These are phyloP conservation scores for Sclerotinia minor DNA, from an alignment of 2,329 filamentous ascomycete genomes.

Conservation along the genomic window DNA sequence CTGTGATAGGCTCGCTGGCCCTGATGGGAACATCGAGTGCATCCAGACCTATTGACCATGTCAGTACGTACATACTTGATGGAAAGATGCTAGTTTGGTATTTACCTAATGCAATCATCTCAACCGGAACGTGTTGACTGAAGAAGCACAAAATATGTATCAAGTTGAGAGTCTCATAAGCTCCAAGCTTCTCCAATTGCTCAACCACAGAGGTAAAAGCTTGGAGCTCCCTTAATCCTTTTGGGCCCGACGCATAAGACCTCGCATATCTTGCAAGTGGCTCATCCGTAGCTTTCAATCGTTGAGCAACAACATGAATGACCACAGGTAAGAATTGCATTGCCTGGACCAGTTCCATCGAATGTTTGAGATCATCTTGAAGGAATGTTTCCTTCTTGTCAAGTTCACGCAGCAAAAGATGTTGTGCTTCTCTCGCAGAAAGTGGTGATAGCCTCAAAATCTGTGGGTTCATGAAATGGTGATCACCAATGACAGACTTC, in stretches of 20 bases:
- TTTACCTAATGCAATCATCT: constrained; percentile 60
- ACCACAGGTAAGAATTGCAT: constrained; percentile 67
- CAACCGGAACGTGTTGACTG: constrained; percentile 64
- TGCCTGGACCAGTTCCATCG: constrained; percentile 61
- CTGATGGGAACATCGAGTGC: constrained; percentile 52
- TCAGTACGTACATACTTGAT: neutral
- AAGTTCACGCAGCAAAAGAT: constrained; percentile 62
- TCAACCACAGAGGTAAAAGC: constrained; percentile 52
- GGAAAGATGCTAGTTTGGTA: neutral
- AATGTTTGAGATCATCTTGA: constrained; percentile 55
- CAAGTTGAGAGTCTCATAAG: constrained; percentile 60
- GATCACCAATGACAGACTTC: constrained; percentile 54
- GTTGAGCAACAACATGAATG: constrained; percentile 64
- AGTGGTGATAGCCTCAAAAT: constrained; percentile 57
- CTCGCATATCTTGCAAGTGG: constrained; percentile 62
- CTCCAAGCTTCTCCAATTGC: constrained; percentile 50
- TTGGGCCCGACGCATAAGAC: constrained; percentile 56
- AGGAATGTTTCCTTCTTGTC: constrained; percentile 56
- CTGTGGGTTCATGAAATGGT: constrained; percentile 59
- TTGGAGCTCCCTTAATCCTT: constrained; percentile 49
- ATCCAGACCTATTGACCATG: constrained; percentile 45
- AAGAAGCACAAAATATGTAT: constrained; percentile 66
- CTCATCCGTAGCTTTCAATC: constrained; percentile 60
- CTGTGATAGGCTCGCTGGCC: constrained; percentile 43
- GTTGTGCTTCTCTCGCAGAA: constrained; percentile 57